Base-by-base conservation (phyloP, 352 stramenopile genomes). In the Pythium apleroticum region DNA sequence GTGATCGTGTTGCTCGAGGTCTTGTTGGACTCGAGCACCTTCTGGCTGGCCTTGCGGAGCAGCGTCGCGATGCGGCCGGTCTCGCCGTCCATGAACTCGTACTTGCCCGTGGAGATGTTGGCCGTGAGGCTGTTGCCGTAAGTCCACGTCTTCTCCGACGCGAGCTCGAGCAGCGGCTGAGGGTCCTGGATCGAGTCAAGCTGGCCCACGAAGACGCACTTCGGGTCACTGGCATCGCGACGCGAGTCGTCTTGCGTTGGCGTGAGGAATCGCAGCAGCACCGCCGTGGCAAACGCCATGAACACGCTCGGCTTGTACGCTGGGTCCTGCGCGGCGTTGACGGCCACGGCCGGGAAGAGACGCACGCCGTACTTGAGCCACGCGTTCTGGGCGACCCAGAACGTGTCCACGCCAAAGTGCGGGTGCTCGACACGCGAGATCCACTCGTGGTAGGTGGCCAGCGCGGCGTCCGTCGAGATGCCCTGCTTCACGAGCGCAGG, bases 341-440 rank as follows among this genome's bases (percentile, higher is more conserved):
- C 43, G 2, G 67, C 60, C 20, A 86, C 68, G 12, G 53, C 70
- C 52, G 46, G 68, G 24, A 91, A 72, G 0, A 91, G 56, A 2
- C 81, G 67, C 3, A 85, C 74, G 28, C 60, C 33, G 39, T 75
- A 79, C 65, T 79, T 81, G 46, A 84, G 54, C 62, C 86, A 71
- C 5, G 88, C 87, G 73, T 97, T 98, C 77, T 98, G 93, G 7
- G 74, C 80, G 46, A 98, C 91, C 74, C 97, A 98, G 75, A 98
- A 98, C 35, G 88, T 96, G 52, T 90, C 89, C 20, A 98, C 67
- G 14, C 95, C 91, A 72, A 98, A 98, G 66, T 86, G 57, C 11
- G 82, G 70, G 81, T 97, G 89, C n/a, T 82, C 53, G 41, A 98
- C 56, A 19, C 95, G 81, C 39, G 43, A 49, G 59, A 90, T 85